phyloP scores from a whole-genome alignment of 495 filamentous ascomycete genomes.

The Recurvomyces mirabilis region DNA sequence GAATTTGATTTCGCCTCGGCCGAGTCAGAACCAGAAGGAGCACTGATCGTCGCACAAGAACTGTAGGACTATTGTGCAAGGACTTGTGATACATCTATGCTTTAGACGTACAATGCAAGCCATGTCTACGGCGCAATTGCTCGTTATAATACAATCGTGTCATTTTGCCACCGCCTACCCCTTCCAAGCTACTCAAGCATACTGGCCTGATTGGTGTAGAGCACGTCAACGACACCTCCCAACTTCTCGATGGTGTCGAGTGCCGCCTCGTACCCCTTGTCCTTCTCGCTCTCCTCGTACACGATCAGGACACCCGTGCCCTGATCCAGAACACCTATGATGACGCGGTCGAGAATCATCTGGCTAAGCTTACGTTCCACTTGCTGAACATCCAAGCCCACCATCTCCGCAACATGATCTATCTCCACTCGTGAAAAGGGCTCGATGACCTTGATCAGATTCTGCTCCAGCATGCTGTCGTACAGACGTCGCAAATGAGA shows the following conservation, averaged over 20 bases:
- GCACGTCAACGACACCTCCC: slow-evolving; percentile 90
- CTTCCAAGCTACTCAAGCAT: slow-evolving; percentile 61
- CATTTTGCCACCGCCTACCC: background rate
- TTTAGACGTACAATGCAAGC: too few relatives aligned
- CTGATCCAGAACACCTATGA: slow-evolving; percentile 93
- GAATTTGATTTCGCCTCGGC: too few relatives aligned
- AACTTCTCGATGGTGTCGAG: slow-evolving; percentile 93
- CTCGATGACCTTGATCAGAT: slow-evolving; percentile 97
- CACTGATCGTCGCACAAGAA: too few relatives aligned
- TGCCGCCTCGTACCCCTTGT: slow-evolving; percentile 88
- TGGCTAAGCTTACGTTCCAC: slow-evolving; percentile 95
- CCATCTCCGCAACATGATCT: slow-evolving; percentile 90
- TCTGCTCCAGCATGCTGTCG: slow-evolving; percentile 97
- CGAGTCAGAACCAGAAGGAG: too few relatives aligned
- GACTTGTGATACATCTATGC: too few relatives aligned
- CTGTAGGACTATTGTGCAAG: too few relatives aligned
- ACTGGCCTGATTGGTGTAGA: slow-evolving; percentile 96
- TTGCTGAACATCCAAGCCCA: slow-evolving; percentile 88
- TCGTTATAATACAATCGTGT: too few relatives aligned
- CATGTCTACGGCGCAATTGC: too few relatives aligned
- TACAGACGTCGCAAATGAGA: slow-evolving; percentile 89
- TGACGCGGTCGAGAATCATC: slow-evolving; percentile 99
- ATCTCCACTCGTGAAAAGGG: slow-evolving; percentile 96
- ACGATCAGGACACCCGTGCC: slow-evolving; percentile 95
- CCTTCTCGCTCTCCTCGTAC: slow-evolving; percentile 85